Base-by-base conservation (phyloP, 495 filamentous ascomycete species). In the Penicillium macrosclerotiorum region DNA sequence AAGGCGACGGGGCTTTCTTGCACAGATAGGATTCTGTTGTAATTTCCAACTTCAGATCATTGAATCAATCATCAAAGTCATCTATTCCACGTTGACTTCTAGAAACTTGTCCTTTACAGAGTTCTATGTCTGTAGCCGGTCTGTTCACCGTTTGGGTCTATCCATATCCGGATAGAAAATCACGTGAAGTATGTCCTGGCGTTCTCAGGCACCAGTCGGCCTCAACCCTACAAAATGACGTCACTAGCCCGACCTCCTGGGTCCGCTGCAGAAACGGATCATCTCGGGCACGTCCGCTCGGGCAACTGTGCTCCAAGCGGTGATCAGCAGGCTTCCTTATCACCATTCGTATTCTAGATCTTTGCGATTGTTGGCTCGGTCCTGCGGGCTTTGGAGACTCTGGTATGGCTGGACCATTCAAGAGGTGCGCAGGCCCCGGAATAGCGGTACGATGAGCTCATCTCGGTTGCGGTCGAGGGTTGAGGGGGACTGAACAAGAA, bases 381-480 rank as follows among this genome's bases (percentile, higher is more conserved):
- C 14, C 31, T 4, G 23, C n/a, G n/a, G n/a, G n/a, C 14, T 17
- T 22, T 25, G 20, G 26, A 13, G 9, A 24, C 6, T n/a, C 16
- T 35, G 18, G 31, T 44, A 30, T 26, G 3, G 20, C 31, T 35
- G 17, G 20, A 22, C 12, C 14, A 12, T 16, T 37, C 33, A 13
- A 38, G 14, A 36, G 29, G 25, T 42, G 31, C 16, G 29, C 20
- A 5, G 16, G 17, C 1, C 17, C 18, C 17, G 19, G 20, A 24
- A 47, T 37, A 30, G 29, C 40, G 5, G 36, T 47, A 51, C 42
- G 42, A 55, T 55, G 47, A 51, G 37, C 42, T 43, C 52, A 55
- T 51, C 3, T 34, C 25, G 24, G 18, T 26, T 39, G 38, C 36
- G 22, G 33, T 20, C 33, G 17, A 38, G 22, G 19, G 20, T 13